Conservation (phyloP, 495 filamentous ascomycete species). For the Jackrogersella multiformis region DNA sequence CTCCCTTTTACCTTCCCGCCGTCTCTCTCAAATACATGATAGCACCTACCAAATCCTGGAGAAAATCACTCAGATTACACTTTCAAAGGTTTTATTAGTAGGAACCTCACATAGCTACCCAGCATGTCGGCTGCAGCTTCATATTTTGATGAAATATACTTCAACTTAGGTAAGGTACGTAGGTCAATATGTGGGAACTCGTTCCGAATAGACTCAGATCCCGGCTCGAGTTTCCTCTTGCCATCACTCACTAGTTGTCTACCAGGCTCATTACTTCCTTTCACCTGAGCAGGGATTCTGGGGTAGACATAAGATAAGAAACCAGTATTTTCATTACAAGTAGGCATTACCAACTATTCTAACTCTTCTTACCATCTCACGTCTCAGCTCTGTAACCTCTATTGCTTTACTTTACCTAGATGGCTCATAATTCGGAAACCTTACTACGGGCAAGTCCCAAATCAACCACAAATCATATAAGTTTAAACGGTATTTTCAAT, state of each 20-base stretch:
- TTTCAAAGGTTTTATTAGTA: too few relatives aligned
- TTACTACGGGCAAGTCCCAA: slow-evolving; percentile 28
- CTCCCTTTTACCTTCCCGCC: too few relatives aligned
- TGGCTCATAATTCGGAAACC: background rate
- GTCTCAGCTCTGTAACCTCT: slow-evolving; percentile 3
- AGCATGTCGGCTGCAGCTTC: too few relatives aligned
- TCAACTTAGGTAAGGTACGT: too few relatives aligned
- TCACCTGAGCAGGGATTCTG: background rate
- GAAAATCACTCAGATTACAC: too few relatives aligned
- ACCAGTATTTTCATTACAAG: background rate
- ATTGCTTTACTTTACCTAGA: slow-evolving; percentile 21
- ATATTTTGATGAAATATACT: too few relatives aligned
- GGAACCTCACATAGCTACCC: too few relatives aligned
- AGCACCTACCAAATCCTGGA: too few relatives aligned
- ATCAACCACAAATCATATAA: background rate
- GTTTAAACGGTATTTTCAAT: slow-evolving; percentile 3
- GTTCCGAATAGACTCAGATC: background rate
- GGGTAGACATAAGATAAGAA: background rate
- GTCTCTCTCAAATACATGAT: too few relatives aligned
- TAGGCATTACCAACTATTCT: slow-evolving; percentile 10
- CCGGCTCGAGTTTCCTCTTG: slow-evolving; percentile 1
- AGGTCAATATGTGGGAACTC: background rate
- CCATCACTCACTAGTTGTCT: background rate
- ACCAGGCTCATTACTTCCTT: background rate
- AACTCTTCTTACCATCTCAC: background rate